Evolutionary conservation across 805 yeast species (phyloP).

Genomic region (Candida sakaeoensis): DNA sequence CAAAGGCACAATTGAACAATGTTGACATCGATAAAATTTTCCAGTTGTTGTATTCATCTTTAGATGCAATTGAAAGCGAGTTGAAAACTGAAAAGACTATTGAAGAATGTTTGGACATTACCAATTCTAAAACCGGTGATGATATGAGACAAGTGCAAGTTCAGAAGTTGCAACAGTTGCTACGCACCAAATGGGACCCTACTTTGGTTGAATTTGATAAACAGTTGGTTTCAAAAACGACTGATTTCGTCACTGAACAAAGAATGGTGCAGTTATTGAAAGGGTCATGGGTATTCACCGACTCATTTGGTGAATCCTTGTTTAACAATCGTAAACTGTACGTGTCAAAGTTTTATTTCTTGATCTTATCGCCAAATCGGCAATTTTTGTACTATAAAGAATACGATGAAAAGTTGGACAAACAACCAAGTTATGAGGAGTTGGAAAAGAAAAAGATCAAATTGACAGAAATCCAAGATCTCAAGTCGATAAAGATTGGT

Average conservation of each 20-base stretch:
- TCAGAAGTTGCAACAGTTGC: slow-evolving; percentile 31
- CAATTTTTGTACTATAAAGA: slow-evolving; percentile 58
- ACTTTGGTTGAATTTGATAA: slow-evolving; percentile 48
- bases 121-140: slow-evolving; percentile 40
- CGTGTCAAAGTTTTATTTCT: slow-evolving; percentile 43
- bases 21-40: slow-evolving; percentile 52
- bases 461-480: slow-evolving; percentile 46
- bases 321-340: slow-evolving; percentile 11
- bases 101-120: slow-evolving; percentile 44
- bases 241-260: slow-evolving; percentile 72
- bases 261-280: slow-evolving; percentile 65
- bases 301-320: slow-evolving; percentile 43
- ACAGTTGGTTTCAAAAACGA: slow-evolving; percentile 52
- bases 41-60: slow-evolving; percentile 37
- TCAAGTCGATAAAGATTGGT: slow-evolving; percentile 49
- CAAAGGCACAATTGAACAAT: slow-evolving; percentile 46
- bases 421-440: slow-evolving; percentile 54
- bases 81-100: slow-evolving; percentile 22
- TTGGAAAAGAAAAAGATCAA: slow-evolving; percentile 46
- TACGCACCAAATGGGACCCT: slow-evolving; percentile 41
- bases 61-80: slow-evolving; percentile 26
- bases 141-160: slow-evolving; percentile 56
- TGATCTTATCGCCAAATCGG: slow-evolving; percentile 65
- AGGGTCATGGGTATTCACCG: slow-evolving; percentile 79
- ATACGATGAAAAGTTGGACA: slow-evolving; percentile 43